phyloP scores from a whole-genome alignment of 441 rosid genomes.

The Jatropha podagrica region DNA sequence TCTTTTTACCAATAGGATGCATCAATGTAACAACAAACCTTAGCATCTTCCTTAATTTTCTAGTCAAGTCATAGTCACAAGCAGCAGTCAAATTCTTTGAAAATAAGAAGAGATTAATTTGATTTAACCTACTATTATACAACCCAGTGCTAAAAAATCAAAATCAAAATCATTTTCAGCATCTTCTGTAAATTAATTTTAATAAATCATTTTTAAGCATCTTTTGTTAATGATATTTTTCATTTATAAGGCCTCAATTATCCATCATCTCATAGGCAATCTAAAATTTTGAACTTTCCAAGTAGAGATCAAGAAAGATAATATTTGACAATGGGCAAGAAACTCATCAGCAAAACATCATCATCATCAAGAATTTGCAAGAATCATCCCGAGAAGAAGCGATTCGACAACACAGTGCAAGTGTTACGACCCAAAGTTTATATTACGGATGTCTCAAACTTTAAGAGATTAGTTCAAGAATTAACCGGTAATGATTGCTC shows the following conservation, averaged over 20 bases:
- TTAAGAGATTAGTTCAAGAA: conserved; percentile 26
- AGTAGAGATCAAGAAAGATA: not conserved
- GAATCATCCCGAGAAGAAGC: not conserved
- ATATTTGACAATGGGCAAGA: conserved; percentile 2
- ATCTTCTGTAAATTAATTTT: conserved; percentile 11
- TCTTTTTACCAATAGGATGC: too few relatives aligned
- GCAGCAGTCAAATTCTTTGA: not conserved
- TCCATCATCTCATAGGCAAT: not conserved
- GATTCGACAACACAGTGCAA: not conserved
- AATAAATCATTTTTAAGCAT: not conserved
- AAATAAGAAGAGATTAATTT: not conserved
- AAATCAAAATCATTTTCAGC: conserved; percentile 13
- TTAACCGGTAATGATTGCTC: conserved; percentile 11
- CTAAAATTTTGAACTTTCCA: not conserved
- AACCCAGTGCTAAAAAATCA: not conserved
- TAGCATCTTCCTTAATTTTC: not conserved
- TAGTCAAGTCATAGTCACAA: conserved; percentile 15
- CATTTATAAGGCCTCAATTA: not conserved
- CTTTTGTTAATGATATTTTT: not conserved
- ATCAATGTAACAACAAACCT: not conserved
- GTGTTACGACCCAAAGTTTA: conserved; percentile 20
- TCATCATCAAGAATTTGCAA: conserved; percentile 15
- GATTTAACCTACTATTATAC: not conserved
- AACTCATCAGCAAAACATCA: not conserved
- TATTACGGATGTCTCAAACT: conserved; percentile 16